A percentile compares a stretch with the other conserved stretches of the same genome.
phyloP scores from a whole-genome alignment of 768 basidiomycete genomes.

The Suillus paluster region DNA sequence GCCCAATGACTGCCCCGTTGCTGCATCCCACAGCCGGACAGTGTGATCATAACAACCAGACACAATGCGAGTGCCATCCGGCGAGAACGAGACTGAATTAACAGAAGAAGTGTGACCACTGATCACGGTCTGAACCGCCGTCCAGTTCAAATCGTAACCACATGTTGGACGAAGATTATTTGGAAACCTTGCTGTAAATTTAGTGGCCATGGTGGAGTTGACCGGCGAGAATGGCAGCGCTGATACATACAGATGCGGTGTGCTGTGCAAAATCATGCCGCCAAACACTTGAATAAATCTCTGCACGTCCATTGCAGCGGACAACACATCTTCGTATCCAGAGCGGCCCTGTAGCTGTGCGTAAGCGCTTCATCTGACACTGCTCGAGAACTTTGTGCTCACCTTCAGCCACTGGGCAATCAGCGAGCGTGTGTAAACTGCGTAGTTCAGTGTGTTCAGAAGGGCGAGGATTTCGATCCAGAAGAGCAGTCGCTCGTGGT shows the following conservation, averaged over 20 bases:
- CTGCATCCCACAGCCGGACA: conserved; percentile 24
- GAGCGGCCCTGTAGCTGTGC: background rate
- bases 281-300: conserved; percentile 20
- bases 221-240: conserved; percentile 27
- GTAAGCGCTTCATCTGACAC: background rate
- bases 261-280: conserved; percentile 18
- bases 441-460: background rate
- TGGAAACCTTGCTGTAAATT: background rate
- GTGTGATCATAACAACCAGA: conserved; percentile 23
- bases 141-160: background rate
- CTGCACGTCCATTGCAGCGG: conserved; percentile 10
- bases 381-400: background rate
- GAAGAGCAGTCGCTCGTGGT: conserved; percentile 12
- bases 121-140: conserved; percentile 6
- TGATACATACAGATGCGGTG: conserved; percentile 30
- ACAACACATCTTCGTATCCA: background rate
- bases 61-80: conserved; percentile 18
- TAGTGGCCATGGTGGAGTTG: conserved; percentile 29
- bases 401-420: background rate
- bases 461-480: conserved; percentile 9
- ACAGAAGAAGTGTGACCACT: conserved; percentile 3
- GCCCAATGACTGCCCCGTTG: conserved; percentile 7
- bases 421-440: background rate
- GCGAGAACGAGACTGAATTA: conserved; percentile 10
- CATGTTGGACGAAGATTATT: background rate